A percentile compares a stretch with the other conserved stretches of the same genome.
Evolutionary conservation across 257 asterid genomes (phyloP).

Genomic region (Jacaranda copaia): DNA sequence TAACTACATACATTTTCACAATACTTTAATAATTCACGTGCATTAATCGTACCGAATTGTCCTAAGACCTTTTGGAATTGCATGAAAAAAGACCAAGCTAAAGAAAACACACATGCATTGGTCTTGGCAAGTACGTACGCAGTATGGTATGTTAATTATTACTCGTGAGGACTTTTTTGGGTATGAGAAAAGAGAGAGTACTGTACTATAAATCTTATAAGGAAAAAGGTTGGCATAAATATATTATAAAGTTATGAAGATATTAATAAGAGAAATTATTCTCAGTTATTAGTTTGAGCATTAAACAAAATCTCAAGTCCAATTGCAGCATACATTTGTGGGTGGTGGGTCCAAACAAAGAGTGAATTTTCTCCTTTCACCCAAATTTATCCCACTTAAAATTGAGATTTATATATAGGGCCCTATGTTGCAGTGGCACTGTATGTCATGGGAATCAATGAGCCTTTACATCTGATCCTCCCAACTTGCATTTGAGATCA

Average conservation of each 20-base stretch:
- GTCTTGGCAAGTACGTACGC: background rate
- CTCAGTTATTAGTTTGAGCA: background rate
- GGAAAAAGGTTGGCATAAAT: too few species aligned
- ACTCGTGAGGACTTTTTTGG: too few species aligned
- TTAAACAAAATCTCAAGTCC: too few species aligned
- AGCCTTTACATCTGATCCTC: too few species aligned
- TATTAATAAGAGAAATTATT: too few species aligned
- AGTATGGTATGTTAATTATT: background rate
- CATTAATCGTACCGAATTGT: background rate
- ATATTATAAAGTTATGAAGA: too few species aligned
- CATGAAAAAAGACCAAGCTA: background rate
- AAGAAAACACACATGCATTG: background rate
- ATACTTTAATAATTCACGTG: conserved; percentile 29
- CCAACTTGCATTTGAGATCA: too few species aligned
- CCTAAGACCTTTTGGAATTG: background rate
- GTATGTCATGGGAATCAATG: too few species aligned
- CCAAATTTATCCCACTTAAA: background rate
- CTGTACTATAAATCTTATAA: too few species aligned
- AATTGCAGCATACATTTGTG: background rate
- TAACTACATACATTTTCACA: background rate
- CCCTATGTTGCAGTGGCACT: conserved; percentile 31
- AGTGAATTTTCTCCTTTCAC: background rate
- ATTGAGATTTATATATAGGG: background rate
- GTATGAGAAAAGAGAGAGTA: too few species aligned
- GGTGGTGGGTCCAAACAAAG: background rate